These are phyloP conservation scores for Solanum appendiculatum DNA, from an alignment of 257 asterid species.

Conservation along the genomic window DNA sequence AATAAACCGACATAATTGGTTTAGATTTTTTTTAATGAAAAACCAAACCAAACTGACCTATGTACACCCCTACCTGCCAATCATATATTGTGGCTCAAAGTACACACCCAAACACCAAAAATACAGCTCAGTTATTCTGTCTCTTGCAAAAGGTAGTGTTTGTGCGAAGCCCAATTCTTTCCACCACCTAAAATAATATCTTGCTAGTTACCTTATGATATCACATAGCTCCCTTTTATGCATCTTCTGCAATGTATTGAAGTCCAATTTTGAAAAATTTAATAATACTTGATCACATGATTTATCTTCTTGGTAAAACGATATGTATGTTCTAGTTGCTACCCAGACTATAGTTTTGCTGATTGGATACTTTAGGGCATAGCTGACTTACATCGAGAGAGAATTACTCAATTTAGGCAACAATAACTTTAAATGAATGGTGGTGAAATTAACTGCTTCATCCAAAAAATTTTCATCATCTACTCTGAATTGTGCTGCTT, in stretches of 20 bases:
- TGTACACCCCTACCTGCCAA: no score
- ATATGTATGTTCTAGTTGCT: conserved; percentile 7
- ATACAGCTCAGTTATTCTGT: not conserved
- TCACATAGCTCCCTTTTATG: conserved; percentile 10
- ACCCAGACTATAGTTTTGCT: conserved; percentile 8
- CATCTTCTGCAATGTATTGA: no score
- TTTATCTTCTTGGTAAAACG: not conserved
- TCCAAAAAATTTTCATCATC: not conserved
- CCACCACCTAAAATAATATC: not conserved
- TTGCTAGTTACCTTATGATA: conserved; percentile 2
- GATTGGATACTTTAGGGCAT: conserved; percentile 11
- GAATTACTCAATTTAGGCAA: not conserved
- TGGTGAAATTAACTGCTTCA: not conserved
- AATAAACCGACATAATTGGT: no score
- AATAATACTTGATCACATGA: not conserved
- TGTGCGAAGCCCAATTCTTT: not conserved
- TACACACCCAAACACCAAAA: not conserved
- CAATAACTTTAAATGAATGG: not conserved
- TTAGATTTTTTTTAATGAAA: no score
- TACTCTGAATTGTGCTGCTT: not conserved
- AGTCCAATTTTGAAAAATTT: no score
- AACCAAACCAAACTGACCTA: no score
- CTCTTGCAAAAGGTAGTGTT: not conserved
- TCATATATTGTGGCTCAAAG: not conserved
- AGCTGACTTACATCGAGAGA: not conserved